Evolutionary conservation across 139 green algal genomes (phyloP).

Genomic region (Chlamydomonas schloesseri): DNA sequence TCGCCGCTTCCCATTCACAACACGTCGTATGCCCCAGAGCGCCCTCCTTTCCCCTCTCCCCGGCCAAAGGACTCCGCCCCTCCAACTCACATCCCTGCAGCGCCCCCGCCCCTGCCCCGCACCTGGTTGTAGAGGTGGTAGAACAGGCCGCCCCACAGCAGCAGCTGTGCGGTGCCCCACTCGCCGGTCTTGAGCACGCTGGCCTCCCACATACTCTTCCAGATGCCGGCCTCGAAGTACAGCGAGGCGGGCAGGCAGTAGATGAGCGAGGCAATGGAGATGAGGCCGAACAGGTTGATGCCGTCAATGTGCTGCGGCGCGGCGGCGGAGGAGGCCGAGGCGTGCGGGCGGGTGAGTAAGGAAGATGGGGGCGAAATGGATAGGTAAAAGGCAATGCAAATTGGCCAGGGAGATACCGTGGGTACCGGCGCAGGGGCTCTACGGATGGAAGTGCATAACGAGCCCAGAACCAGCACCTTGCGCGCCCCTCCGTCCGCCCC

Average conservation of each 20-base stretch:
- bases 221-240: constrained; percentile 67
- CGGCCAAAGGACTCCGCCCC: too few species aligned
- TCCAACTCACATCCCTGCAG: too few species aligned
- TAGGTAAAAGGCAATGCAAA: not conserved
- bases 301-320: constrained; percentile 83
- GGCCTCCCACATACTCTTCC: constrained; percentile 57
- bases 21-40: too few species aligned
- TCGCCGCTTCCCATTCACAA: too few species aligned
- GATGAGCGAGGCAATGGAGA: constrained; percentile 86
- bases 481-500: too few species aligned
- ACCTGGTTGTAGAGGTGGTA: constrained; percentile 95
- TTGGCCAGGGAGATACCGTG: too few species aligned
- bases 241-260: constrained; percentile 82
- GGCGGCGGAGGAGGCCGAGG: not conserved
- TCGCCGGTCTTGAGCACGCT: constrained; percentile 66
- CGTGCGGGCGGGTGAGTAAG: not conserved
- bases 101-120: too few species aligned
- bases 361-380: not conserved
- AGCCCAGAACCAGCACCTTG: too few species aligned
- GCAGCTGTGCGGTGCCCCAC: constrained; percentile 55
- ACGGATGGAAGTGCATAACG: too few species aligned
- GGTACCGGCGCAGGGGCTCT: too few species aligned
- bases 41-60: too few species aligned
- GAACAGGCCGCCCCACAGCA: constrained; percentile 82
- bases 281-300: constrained; percentile 94